Evolutionary conservation across 768 basidiomycete genomes (phyloP).

Genomic region (Leccinellum luteum): DNA sequence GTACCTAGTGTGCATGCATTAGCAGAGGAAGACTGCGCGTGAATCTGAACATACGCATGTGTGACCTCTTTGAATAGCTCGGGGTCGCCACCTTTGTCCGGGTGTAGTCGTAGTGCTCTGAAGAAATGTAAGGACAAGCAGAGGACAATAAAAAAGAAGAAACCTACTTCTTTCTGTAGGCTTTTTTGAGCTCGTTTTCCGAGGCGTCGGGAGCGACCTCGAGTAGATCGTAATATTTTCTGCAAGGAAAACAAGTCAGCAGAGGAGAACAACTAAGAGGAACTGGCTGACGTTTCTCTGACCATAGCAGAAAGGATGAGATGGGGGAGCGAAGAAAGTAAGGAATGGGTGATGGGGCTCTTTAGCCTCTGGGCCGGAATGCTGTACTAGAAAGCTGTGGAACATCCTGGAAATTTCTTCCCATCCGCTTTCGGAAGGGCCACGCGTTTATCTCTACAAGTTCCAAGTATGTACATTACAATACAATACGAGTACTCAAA

Average conservation of each 20-base stretch:
- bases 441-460: background rate
- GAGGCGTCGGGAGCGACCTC: slow-evolving; percentile 78
- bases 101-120: slow-evolving; percentile 83
- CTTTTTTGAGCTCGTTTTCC: slow-evolving; percentile 89
- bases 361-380: slow-evolving; percentile 29
- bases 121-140: slow-evolving; percentile 6
- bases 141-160: background rate
- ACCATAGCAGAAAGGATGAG: slow-evolving; percentile 47
- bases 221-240: slow-evolving; percentile 91
- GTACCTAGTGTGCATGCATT: slow-evolving; percentile 53
- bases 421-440: slow-evolving; percentile 21
- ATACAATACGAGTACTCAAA: background rate
- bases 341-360: slow-evolving; percentile 12
- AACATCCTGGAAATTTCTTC: slow-evolving; percentile 34
- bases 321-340: slow-evolving; percentile 12
- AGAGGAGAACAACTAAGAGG: background rate
- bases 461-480: background rate
- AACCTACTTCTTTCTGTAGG: slow-evolving; percentile 86
- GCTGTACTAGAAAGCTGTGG: slow-evolving; percentile 34
- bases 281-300: slow-evolving; percentile 54
- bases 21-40: background rate
- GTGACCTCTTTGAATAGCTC: slow-evolving; percentile 98
- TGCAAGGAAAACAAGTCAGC: slow-evolving; percentile 28
- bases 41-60: slow-evolving; percentile 67
- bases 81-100: slow-evolving; percentile 94